A percentile compares a stretch with the other conserved stretches of the same genome.
Conservation (phyloP, 176 grass and related monocot species). For the Thinopyrum elongatum region DNA sequence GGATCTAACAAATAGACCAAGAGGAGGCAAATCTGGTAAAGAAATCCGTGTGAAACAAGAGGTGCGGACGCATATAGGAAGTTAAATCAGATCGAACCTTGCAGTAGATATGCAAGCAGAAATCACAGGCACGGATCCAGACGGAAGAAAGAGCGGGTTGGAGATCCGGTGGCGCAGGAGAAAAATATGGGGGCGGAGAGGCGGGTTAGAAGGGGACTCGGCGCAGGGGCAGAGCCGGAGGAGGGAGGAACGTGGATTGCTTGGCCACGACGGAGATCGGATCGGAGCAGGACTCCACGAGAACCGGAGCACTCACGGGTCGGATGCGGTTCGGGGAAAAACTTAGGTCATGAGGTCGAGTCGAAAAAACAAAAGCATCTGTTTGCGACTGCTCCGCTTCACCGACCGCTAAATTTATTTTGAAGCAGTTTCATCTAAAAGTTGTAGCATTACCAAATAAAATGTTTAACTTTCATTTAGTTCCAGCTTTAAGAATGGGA, state of each 20-base stretch:
- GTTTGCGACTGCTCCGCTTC: too few species aligned
- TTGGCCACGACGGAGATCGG: background rate
- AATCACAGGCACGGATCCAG: background rate
- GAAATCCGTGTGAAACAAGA: background rate
- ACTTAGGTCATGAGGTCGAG: too few species aligned
- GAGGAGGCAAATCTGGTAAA: background rate
- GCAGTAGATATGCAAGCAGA: background rate
- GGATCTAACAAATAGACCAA: background rate
- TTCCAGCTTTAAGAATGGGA: too few species aligned
- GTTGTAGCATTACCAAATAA: too few species aligned
- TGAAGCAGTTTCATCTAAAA: too few species aligned
- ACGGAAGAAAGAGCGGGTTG: background rate
- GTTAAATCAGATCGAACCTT: background rate
- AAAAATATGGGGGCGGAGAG: background rate
- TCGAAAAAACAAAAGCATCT: too few species aligned
- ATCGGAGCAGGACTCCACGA: background rate
- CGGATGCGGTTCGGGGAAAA: too few species aligned
- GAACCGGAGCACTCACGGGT: too few species aligned
- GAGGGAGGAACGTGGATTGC: background rate
- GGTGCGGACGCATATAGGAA: background rate
- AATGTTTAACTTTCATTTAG: too few species aligned
- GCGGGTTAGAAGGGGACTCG: background rate
- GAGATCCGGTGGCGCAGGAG: slow-evolving; percentile 9
- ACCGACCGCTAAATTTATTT: too few species aligned
- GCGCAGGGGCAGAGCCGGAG: background rate